phyloP scores from a whole-genome alignment of 805 yeast species.

The Candida insectorum region DNA sequence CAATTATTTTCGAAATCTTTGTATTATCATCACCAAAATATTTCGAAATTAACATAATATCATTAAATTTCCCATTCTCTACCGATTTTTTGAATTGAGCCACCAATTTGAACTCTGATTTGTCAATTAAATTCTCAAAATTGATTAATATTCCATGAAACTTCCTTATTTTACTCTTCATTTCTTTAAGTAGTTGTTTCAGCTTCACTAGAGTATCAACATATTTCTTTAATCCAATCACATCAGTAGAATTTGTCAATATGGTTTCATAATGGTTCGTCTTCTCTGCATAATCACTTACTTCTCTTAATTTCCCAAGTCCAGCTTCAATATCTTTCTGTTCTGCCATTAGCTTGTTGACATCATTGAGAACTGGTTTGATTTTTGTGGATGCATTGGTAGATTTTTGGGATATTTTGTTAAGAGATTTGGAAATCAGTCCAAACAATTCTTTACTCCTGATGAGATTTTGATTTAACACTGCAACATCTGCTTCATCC shows the following conservation, averaged over 20 bases:
- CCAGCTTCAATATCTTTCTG: slow-evolving; percentile 58
- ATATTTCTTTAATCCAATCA: slow-evolving; percentile 37
- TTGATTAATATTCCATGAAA: slow-evolving; percentile 68
- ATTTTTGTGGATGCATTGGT: slow-evolving; percentile 58
- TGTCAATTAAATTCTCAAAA: slow-evolving; percentile 51
- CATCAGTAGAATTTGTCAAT: slow-evolving; percentile 30
- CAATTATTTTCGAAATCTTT: slow-evolving; percentile 14
- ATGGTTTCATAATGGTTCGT: slow-evolving; percentile 40
- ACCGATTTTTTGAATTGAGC: slow-evolving; percentile 43
- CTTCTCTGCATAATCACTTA: slow-evolving; percentile 45
- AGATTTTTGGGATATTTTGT: slow-evolving; percentile 50
- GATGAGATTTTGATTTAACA: slow-evolving; percentile 68
- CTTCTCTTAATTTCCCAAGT: slow-evolving; percentile 49
- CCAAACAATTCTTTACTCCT: slow-evolving; percentile 55
- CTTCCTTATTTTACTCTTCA: slow-evolving; percentile 42
- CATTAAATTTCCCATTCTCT: slow-evolving; percentile 33
- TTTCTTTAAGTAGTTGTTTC: slow-evolving; percentile 43
- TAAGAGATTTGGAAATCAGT: slow-evolving; percentile 54
- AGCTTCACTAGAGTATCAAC: slow-evolving; percentile 34
- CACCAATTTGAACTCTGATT: slow-evolving; percentile 54
- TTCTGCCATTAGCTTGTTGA: slow-evolving; percentile 51
- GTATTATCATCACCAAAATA: slow-evolving; percentile 34
- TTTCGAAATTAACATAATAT: slow-evolving; percentile 40
- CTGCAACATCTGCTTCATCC: slow-evolving; percentile 82
- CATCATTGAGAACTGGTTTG: slow-evolving; percentile 66